These are phyloP conservation scores for Hypoxylon sp. DNA, from an alignment of 2,329 filamentous ascomycete genomes.

Conservation along the genomic window DNA sequence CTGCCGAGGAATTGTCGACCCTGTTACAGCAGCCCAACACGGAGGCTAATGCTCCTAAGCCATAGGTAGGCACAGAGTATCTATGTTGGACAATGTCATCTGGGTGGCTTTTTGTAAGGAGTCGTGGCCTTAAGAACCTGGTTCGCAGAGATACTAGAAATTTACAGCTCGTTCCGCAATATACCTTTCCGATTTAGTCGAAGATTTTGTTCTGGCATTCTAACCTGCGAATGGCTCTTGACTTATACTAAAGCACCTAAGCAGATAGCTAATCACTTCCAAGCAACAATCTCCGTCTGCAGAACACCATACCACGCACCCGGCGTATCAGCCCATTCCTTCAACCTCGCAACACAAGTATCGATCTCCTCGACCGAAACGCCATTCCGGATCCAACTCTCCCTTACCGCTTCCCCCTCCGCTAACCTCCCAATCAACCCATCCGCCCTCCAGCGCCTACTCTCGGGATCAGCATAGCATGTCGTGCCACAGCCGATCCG, in stretches of 20 bases:
- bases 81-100: neutral
- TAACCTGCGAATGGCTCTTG: neutral
- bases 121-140: neutral
- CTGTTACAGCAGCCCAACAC: conserved; percentile 47
- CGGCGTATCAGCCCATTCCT: conserved; percentile 1
- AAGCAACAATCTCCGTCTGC: conserved; percentile 4
- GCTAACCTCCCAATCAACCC: neutral
- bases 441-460: neutral
- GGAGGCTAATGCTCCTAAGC: conserved; percentile 27
- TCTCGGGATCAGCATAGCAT: neutral
- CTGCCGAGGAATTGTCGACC: conserved; percentile 50
- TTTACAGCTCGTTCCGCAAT: neutral
- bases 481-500: neutral
- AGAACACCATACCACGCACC: conserved; percentile 1
- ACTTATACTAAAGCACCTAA: neutral
- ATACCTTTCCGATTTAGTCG: neutral
- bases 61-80: conserved; percentile 10
- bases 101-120: conserved; percentile 6
- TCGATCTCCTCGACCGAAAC: neutral
- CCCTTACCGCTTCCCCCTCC: neutral
- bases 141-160: conserved; percentile 3
- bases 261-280: neutral
- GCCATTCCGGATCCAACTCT: neutral
- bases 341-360: neutral
- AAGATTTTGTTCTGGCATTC: neutral